Evolutionary conservation across 139 green algal species (phyloP), one percentile per base, ranked within the genome.

Genomic region (Chlorella sp.): DNA sequence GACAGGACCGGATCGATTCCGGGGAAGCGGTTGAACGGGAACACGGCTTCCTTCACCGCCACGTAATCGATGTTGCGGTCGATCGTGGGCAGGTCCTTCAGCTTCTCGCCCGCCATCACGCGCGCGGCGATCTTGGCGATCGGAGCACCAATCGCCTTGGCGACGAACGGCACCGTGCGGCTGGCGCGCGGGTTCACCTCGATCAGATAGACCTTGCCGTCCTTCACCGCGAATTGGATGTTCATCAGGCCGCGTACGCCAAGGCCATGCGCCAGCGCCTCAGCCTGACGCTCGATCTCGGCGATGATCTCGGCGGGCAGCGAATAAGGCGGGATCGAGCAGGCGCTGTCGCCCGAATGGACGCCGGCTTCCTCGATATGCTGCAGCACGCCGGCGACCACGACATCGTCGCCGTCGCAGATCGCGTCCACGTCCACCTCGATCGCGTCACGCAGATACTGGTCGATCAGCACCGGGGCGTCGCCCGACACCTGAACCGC

Each of bases 21-120:
- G 30, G 92, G 91, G 89, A 99, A 99, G 92, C 99, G 99, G 89
- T 98, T 95, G 90, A 99, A 99, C 3, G 98, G 98, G 80, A 99
- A 92, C 81, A 99, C 97, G 30, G 98, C 98, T 91, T 99, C 98
- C 93, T 99, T 99, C 44, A 99, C 97, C 0, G 96, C 91, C 34
- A 99, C 97, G 85, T 99, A 97, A 39, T 93, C 89, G 21, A 93
- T 84, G 56, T 72, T n/a, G 41, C 64, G 64, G 26, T 73, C 75
- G 1, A 91, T 97, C 87, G 99, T 97, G 60, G 79, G 82, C 4
- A 99, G 75, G 39, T 99, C 94, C 20, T 90, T 18, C 64, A 99
- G 94, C 1, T 91, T 97, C 75, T 93, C 85, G 56, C 97, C 98
- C 4, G 91, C 74, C 98, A 99, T 99, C 26, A 98, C 85, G 68